These are phyloP conservation scores for Hirsutella minnesotensis DNA, from an alignment of 2,329 filamentous ascomycete genomes.

Conservation along the genomic window DNA sequence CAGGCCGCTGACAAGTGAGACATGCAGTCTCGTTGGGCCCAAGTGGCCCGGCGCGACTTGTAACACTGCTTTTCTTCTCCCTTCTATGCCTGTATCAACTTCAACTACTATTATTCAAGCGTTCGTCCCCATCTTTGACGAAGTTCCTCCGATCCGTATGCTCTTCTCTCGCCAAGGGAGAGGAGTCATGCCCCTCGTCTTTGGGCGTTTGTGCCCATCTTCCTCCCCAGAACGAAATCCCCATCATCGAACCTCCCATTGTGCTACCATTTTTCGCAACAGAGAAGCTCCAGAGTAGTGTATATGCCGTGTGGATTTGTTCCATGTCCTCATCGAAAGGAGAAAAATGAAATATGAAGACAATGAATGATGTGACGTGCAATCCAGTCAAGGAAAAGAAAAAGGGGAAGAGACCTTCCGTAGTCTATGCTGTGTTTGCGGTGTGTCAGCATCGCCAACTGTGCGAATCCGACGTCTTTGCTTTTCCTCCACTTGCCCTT, in stretches of 20 bases:
- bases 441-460: neutral
- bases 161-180: neutral
- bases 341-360: conserved; percentile 7
- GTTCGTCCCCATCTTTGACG: conserved; percentile 5
- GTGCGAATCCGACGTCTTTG: too few species aligned
- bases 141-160: conserved; percentile 1
- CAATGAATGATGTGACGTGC: conserved; percentile 8
- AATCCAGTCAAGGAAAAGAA: conserved; percentile 10
- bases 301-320: conserved; percentile 1
- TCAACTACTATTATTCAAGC: conserved; percentile 17
- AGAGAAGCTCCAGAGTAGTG: neutral
- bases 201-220: neutral
- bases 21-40: neutral
- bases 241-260: too few species aligned
- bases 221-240: neutral
- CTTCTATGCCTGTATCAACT: conserved; percentile 12
- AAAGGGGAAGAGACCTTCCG: conserved; percentile 13
- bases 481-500: neutral
- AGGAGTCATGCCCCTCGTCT: neutral
- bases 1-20: neutral
- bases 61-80: conserved; percentile 5
- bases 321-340: conserved; percentile 1
- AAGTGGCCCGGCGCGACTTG: neutral
- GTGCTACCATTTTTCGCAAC: neutral
- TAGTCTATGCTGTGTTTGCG: conserved; percentile 17